Percentiles rank a stretch among this genome's conserved stretches.
Evolutionary conservation across 2,329 filamentous ascomycete species (phyloP).

Genomic region (Arachnomyces sp.): DNA sequence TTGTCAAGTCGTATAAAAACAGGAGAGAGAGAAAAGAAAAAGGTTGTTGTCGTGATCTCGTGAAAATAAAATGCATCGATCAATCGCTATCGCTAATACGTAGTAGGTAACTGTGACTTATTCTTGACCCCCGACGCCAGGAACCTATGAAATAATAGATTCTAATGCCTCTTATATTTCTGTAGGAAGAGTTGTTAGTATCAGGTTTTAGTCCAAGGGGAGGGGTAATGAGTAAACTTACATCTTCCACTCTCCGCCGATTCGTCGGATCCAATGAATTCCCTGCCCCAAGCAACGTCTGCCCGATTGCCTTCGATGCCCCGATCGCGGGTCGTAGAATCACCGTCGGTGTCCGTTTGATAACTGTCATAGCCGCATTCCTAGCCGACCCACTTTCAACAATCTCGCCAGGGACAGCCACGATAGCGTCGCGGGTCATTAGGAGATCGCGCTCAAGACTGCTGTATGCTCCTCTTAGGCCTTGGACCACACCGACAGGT

Average conservation of each 20-base stretch:
- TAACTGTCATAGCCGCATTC: conserved; percentile 69
- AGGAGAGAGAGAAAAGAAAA: too few species aligned
- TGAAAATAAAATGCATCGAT: background rate
- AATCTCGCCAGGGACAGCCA: conserved; percentile 85
- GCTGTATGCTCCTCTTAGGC: conserved; percentile 71
- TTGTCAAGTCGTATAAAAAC: too few species aligned
- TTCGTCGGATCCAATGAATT: conserved; percentile 84
- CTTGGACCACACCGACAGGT: conserved; percentile 79
- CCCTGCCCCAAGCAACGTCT: conserved; percentile 83
- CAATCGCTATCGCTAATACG: background rate
- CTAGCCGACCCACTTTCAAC: conserved; percentile 77
- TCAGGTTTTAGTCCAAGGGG: background rate
- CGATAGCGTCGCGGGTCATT: conserved; percentile 79
- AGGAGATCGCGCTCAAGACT: conserved; percentile 82
- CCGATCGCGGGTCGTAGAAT: conserved; percentile 86
- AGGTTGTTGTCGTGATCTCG: too few species aligned
- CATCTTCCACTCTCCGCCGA: conserved; percentile 74
- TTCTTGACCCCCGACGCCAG: background rate
- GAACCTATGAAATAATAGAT: background rate
- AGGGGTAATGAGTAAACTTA: conserved; percentile 46
- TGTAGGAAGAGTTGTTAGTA: conserved; percentile 15
- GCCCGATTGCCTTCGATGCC: conserved; percentile 76
- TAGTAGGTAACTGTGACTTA: background rate
- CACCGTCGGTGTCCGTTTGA: conserved; percentile 80
- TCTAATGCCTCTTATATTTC: conserved; percentile 38